Conservation (phyloP, 768 basidiomycete genomes). For the Filobasidium wieringae region DNA sequence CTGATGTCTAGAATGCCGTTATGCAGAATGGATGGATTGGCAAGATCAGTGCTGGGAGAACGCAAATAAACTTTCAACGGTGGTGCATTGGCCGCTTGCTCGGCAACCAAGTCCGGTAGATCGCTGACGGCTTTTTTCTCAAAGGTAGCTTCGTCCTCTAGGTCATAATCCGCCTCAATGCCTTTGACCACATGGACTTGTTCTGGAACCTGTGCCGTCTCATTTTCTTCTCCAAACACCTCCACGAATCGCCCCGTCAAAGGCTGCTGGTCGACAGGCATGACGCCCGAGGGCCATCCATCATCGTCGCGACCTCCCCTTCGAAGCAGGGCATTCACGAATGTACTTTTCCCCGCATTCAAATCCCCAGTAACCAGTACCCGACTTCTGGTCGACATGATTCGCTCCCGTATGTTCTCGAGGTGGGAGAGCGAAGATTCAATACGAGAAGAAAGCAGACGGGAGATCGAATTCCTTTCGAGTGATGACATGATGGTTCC, state of each 20-base stretch:
- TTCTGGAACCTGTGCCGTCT: constrained; percentile 41
- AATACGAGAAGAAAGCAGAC: constrained; percentile 77
- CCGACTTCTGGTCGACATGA: constrained; percentile 84
- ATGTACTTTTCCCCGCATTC: constrained; percentile 96
- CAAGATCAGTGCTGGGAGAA: constrained; percentile 52
- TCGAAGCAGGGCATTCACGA: constrained; percentile 87
- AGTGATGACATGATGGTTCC: constrained; percentile 67
- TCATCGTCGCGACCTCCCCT: constrained; percentile 45
- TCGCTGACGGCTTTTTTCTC: constrained; percentile 54
- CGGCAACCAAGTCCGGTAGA: constrained; percentile 66
- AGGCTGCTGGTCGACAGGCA: constrained; percentile 97
- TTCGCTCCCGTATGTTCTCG: constrained; percentile 68
- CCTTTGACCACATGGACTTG: constrained; percentile 68
- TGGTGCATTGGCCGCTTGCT: constrained; percentile 52
- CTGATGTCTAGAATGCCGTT: constrained; percentile 96
- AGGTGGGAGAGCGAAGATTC: constrained; percentile 62
- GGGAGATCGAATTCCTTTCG: constrained; percentile 84
- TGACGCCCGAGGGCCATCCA: constrained; percentile 42
- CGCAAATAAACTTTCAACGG: constrained; percentile 79
- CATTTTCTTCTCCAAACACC: constrained; percentile 64
- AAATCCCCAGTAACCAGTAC: constrained; percentile 96
- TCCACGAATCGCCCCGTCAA: constrained; percentile 96
- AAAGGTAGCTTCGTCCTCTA: constrained; percentile 64
- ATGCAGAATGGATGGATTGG: constrained; percentile 73
- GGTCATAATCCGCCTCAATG: constrained; percentile 47